Percentiles rank a stretch among this genome's conserved stretches.
phyloP scores from a whole-genome alignment of 2,329 filamentous ascomycete genomes.

The Fusarium sp. region DNA sequence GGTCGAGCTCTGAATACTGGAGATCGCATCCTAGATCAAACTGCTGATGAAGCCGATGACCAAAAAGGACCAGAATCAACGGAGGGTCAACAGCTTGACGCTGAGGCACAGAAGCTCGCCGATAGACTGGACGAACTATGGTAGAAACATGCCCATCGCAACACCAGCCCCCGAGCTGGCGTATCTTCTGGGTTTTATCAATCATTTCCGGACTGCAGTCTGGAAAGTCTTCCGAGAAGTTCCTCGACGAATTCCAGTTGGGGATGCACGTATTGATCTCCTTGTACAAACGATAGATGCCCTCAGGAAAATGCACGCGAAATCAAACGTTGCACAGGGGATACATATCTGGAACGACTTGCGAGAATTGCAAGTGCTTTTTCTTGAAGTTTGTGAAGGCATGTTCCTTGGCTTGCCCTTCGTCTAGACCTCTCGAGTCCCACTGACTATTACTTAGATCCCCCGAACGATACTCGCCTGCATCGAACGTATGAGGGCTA shows the following conservation, averaged over 20 bases:
- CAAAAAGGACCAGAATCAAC: neutral
- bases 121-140: neutral
- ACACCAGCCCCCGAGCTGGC: neutral
- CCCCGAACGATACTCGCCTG: neutral
- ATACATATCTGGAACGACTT: neutral
- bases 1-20: neutral
- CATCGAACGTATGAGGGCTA: constrained; percentile 28
- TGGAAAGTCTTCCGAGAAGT: neutral
- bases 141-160: neutral
- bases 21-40: neutral
- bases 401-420: neutral
- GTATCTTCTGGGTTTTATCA: neutral
- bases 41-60: neutral
- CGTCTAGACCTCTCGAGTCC: neutral
- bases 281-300: neutral
- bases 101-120: neutral
- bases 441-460: neutral
- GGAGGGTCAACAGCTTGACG: neutral
- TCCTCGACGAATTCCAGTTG: neutral
- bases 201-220: neutral
- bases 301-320: neutral
- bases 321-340: neutral
- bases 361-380: neutral
- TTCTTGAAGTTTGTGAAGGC: neutral
- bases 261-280: neutral